Conservation (phyloP, 2,329 filamentous ascomycete genomes). For the Tympanopsis confertula region DNA sequence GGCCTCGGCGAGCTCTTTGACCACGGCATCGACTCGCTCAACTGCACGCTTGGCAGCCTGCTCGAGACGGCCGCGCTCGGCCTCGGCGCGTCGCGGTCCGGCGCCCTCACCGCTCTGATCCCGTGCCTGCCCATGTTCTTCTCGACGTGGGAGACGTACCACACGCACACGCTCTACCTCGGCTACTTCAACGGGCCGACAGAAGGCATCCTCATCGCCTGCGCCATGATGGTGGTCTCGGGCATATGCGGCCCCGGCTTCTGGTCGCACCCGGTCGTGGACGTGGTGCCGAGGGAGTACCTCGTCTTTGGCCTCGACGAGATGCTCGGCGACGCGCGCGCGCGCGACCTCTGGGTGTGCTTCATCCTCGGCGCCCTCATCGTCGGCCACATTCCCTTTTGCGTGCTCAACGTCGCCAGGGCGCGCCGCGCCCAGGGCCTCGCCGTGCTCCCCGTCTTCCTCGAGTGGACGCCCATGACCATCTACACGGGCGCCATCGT, state of each 20-base stretch:
- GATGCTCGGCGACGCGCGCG: slow-evolving; percentile 56
- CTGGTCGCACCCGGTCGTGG: slow-evolving; percentile 67
- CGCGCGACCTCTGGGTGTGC: slow-evolving; percentile 83
- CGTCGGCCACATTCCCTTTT: slow-evolving; percentile 72
- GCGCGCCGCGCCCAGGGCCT: slow-evolving; percentile 63
- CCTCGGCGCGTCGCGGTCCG: slow-evolving; percentile 81
- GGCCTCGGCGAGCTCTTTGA: slow-evolving; percentile 94
- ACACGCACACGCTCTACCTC: slow-evolving; percentile 88
- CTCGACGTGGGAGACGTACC: slow-evolving; percentile 98
- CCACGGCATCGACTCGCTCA: slow-evolving; percentile 91
- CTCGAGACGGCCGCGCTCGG: slow-evolving; percentile 89
- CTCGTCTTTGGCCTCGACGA: slow-evolving; percentile 37
- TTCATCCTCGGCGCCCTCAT: slow-evolving; percentile 56
- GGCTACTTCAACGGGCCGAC: slow-evolving; percentile 89
- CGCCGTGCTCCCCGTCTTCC: slow-evolving; percentile 70
- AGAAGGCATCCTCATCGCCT: slow-evolving; percentile 79
- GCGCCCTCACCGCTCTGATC: slow-evolving; percentile 72
- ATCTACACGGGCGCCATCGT: slow-evolving; percentile 66
- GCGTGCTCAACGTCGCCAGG: slow-evolving; percentile 72
- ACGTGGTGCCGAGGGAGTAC: too few relatives aligned
- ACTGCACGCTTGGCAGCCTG: slow-evolving; percentile 85
- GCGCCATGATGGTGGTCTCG: slow-evolving; percentile 72
- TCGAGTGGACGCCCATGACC: slow-evolving; percentile 87
- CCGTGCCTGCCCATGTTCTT: slow-evolving; percentile 90
- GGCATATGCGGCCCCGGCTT: slow-evolving; percentile 81